A percentile compares a stretch with the other conserved stretches of the same genome.
These are phyloP conservation scores for Dicorynia guianensis DNA, from an alignment of 306 rosid genomes.

Conservation along the genomic window DNA sequence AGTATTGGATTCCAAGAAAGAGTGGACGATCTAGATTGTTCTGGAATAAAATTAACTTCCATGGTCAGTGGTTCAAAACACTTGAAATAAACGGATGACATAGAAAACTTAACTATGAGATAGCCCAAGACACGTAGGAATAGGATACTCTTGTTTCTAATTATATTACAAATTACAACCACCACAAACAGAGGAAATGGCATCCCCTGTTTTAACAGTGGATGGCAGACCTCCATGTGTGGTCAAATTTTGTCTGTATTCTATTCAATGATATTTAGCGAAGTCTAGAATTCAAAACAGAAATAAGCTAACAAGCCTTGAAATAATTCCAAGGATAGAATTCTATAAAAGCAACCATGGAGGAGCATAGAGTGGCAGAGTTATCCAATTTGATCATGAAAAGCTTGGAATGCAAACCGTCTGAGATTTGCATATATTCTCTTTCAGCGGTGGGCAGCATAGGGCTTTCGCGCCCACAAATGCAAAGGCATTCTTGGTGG, in stretches of 20 bases:
- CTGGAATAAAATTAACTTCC: constrained; percentile 35
- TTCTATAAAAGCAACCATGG: constrained; percentile 20
- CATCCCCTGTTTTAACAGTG: constrained; percentile 17
- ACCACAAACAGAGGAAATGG: constrained; percentile 37
- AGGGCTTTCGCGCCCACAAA: constrained; percentile 34
- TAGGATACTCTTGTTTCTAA: neutral
- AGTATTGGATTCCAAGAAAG: constrained; percentile 55
- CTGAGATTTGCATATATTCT: constrained; percentile 38
- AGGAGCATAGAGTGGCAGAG: neutral
- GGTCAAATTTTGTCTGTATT: constrained; percentile 11
- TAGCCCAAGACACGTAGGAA: constrained; percentile 13
- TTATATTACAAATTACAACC: neutral
- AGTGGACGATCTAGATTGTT: constrained; percentile 43
- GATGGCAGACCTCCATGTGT: constrained; percentile 10
- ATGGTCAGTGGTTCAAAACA: constrained; percentile 29
- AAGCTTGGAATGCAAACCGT: constrained; percentile 6
- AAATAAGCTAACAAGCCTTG: neutral
- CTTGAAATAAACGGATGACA: constrained; percentile 24
- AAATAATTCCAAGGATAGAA: constrained; percentile 13
- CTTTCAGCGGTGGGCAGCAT: constrained; percentile 36
- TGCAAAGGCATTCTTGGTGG: constrained; percentile 17
- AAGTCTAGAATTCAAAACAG: neutral
- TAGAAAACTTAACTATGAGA: neutral
- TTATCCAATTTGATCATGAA: constrained; percentile 18
- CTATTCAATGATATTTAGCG: constrained; percentile 6